A percentile compares a stretch with the other conserved stretches of the same genome.
These are phyloP conservation scores for Thecamonas trahens DNA, from an alignment of 78 protist genomes.

Conservation along the genomic window DNA sequence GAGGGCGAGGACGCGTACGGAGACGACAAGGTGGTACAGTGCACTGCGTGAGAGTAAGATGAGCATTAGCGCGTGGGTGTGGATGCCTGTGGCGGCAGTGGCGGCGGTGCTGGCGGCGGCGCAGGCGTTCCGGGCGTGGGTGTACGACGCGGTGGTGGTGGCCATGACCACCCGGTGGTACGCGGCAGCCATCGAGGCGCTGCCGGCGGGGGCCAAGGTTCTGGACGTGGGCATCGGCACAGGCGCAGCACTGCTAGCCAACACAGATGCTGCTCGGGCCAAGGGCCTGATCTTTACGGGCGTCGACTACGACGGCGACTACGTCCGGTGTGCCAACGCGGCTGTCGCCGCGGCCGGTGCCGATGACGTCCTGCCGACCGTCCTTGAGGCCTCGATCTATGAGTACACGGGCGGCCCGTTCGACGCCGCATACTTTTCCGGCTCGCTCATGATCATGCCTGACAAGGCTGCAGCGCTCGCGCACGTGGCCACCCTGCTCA, in stretches of 20 bases:
- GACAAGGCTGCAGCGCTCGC: conserved; percentile 3
- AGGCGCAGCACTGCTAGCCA: background rate
- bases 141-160: conserved; percentile 4
- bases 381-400: background rate
- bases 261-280: background rate
- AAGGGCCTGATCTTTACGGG: background rate
- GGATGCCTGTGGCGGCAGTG: too few species aligned
- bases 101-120: too few species aligned
- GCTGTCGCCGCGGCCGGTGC: background rate
- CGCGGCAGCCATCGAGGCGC: background rate
- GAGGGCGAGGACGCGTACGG: too few species aligned
- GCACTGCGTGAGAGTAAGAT: too few species aligned
- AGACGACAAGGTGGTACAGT: too few species aligned
- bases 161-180: conserved; percentile 22
- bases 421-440: conserved; percentile 21
- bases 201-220: background rate
- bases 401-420: background rate
- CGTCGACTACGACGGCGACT: conserved; percentile 5
- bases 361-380: too few species aligned
- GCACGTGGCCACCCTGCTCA: background rate
- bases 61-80: too few species aligned
- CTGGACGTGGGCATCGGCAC: conserved; percentile 32
- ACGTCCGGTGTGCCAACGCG: background rate
- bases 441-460: conserved; percentile 14
- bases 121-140: too few species aligned